Evolutionary conservation across 2,329 filamentous ascomycete genomes (phyloP), one percentile per base, ranked within the genome.

Genomic region (Pestalotiopsis sp.): DNA sequence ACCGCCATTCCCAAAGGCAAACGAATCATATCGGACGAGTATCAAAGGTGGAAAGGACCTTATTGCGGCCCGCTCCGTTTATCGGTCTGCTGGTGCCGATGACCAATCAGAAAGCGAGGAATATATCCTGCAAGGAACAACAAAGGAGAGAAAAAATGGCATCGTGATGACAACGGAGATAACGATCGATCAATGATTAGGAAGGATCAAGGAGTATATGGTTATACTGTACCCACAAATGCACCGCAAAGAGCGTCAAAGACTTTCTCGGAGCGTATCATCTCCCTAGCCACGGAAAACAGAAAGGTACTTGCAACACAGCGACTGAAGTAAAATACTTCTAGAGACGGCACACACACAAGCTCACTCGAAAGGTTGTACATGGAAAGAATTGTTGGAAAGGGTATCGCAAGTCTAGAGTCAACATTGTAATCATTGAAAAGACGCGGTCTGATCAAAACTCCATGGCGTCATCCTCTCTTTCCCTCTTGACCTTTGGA

Each of bases 401-500:
- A 36, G 31, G 31, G 31, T 9, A 36, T 36, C 31, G 7, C 31
- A 36, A 7, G 6, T 36, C 17, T 52, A 45, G 17, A n/a, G 11
- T n/a, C 4, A 52, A n/a, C 45, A 52, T 17, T 59, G 25, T n/a
- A 25, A 36, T 36, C 23, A n/a, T 27, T 59, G 20, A 59, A 27
- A 31, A 27, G 20, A 12, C 20, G 11, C 17, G 27, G 25, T 62
- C 45, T n/a, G 25, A 31, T 60, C 20, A 88, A 77, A 89, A 89
- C 31, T 89, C 86, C 84, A 88, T 85, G 0, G 80, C 77, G 27
- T 80, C 80, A 25, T 86, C 85, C 2, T 87, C 86, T 27, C 87
- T 80, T 77, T 90, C 87, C 69, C 87, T 77, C 82, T 90, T 90
- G 4, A 88, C 80, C 72, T 79, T 83, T 4, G 80, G 77, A 68